Percentiles rank a stretch among this genome's conserved stretches.
Conservation (phyloP, 768 basidiomycete genomes). For the Xanthoconium purpureum region DNA sequence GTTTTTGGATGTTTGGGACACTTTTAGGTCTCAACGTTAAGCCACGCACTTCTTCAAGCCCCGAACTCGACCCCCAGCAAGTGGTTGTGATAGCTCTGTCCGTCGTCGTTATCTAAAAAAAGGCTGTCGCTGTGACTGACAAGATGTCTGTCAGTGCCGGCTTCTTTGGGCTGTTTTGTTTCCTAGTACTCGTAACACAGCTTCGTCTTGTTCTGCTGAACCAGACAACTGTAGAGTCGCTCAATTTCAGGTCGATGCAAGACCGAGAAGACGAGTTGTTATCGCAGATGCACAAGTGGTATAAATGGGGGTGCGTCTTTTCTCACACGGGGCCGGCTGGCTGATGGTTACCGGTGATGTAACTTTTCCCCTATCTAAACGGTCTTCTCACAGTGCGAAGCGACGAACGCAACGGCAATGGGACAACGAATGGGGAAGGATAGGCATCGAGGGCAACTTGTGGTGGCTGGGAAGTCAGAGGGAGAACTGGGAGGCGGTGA, state of each 20-base stretch:
- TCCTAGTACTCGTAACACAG: slow-evolving; percentile 55
- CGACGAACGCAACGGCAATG: slow-evolving; percentile 47
- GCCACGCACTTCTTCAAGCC: slow-evolving; percentile 16
- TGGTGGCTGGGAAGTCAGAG: slow-evolving; percentile 75
- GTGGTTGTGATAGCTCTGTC: slow-evolving; percentile 75
- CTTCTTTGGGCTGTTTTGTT: slow-evolving; percentile 71
- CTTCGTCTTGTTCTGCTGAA: slow-evolving; percentile 56
- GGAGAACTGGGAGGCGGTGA: slow-evolving; percentile 75
- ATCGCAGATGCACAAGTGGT: slow-evolving; percentile 49
- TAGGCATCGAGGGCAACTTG: slow-evolving; percentile 73
- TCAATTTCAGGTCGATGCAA: slow-evolving; percentile 53
- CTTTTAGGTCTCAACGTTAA: slow-evolving; percentile 52
- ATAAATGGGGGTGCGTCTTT: slow-evolving; percentile 49
- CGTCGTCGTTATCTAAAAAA: slow-evolving; percentile 29
- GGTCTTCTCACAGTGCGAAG: slow-evolving; percentile 43
- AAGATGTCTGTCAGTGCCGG: slow-evolving; percentile 46
- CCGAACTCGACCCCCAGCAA: slow-evolving; percentile 58
- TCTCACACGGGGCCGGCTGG: neutral
- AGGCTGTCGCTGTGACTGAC: slow-evolving; percentile 3
- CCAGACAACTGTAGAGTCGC: slow-evolving; percentile 80
- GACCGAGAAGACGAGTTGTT: slow-evolving; percentile 60
- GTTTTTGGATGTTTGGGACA: slow-evolving; percentile 60
- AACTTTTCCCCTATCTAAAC: neutral
- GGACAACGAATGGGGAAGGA: slow-evolving; percentile 79
- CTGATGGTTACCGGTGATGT: neutral